Base-by-base conservation (phyloP, 257 asterid species). In the Craterostigma plantagineum region DNA sequence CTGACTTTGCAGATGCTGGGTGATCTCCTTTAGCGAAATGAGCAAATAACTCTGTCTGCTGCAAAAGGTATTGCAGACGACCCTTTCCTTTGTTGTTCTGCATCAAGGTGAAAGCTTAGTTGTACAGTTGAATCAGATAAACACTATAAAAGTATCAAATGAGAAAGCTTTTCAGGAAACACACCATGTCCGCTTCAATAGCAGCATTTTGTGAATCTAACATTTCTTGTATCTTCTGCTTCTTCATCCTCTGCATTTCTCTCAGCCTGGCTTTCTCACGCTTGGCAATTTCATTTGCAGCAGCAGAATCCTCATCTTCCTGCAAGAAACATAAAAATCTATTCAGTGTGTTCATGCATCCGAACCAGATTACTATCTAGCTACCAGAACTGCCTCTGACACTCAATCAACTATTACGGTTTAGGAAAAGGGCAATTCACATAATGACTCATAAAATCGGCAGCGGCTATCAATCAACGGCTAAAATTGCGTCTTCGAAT, bases 51-150 rank as follows among this genome's bases (percentile, higher is more conserved):
- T 87, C 97, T 4, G 97, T 87, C 68, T 87, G 97, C 85, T 79
- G 84, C 59, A 87, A 73, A 45, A 87, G 91, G 75, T 78, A 87
- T 51, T 76, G 76, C 62, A 87, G 55, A 18, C 93, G 85, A 12
- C 97, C 97, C 60, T 87, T 76, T 46, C 97, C 97, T 69, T 50
- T 79, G 61, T 76, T 87, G 71, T 76, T 82, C 95, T 87, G 82
- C 30, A 6, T 49, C 63, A 63, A 63, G 23, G 12, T 11, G 34
- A 43, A 55, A 56, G 46, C 37, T 37, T 27, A 35, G 54, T 34
- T 12, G 38, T 16, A 3, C 44, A 43, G 46, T 17, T 18, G 30
- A n/a, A 35, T 9, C 30, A 18, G 18, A 37, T 23, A 33, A 13
- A 42, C 34, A 35, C 4, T 35, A 42, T 10, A 16, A 6, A 5